These are phyloP conservation scores for Apiotrichum veenhuisii DNA, from an alignment of 1,284 basidiomycete genomes.

Conservation along the genomic window DNA sequence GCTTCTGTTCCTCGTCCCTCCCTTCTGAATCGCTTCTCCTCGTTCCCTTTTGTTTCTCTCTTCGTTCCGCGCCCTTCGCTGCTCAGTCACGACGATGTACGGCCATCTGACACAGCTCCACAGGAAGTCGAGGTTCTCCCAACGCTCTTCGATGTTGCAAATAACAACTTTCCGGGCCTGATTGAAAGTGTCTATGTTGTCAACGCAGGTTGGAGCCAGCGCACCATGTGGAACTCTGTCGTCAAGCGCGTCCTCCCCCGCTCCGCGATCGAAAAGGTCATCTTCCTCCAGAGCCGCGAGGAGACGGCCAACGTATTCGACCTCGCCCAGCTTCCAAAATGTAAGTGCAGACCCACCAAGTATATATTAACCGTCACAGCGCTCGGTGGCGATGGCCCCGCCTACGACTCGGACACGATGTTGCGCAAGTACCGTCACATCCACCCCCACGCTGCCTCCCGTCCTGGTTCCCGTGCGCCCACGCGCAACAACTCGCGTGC, in stretches of 20 bases:
- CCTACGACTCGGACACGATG: constrained; percentile 25
- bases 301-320: constrained; percentile 37
- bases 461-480: constrained; percentile 13
- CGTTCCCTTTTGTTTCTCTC: background rate
- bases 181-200: constrained; percentile 50
- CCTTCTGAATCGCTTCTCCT: background rate
- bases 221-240: constrained; percentile 52
- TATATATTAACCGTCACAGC: constrained; percentile 15
- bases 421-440: constrained; percentile 25
- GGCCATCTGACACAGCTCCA: constrained; percentile 2
- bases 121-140: constrained; percentile 49
- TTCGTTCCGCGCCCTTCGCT: background rate
- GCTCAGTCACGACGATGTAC: background rate
- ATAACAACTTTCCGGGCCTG: constrained; percentile 47
- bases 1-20: no score
- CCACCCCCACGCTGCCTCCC: constrained; percentile 14
- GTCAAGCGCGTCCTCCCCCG: constrained; percentile 52
- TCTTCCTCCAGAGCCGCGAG: constrained; percentile 41
- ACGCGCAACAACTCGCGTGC: constrained; percentile 6
- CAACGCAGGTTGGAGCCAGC: constrained; percentile 54
- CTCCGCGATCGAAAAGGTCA: constrained; percentile 51
- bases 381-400: constrained; percentile 30
- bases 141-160: constrained; percentile 39
- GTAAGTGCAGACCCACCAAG: constrained; percentile 18
- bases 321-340: constrained; percentile 29